Conservation (phyloP, 305 asterid species). For the Fraxinus xanthoxyloides region DNA sequence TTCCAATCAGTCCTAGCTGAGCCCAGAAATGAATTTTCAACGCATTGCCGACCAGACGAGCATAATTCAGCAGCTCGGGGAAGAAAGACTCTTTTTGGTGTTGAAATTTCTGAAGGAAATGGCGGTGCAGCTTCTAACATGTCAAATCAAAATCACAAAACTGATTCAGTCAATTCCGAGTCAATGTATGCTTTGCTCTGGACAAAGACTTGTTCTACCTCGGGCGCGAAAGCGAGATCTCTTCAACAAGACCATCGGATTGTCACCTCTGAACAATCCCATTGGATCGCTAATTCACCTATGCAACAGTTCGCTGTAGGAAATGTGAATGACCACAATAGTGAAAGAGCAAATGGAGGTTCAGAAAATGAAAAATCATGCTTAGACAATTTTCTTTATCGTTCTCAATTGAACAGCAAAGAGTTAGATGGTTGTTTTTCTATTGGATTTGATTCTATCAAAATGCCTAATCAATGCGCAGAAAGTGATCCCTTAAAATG, state of each 20-base stretch:
- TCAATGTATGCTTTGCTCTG: not conserved
- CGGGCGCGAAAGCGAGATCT: slow-evolving; percentile 6
- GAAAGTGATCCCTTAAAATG: slow-evolving; percentile 19
- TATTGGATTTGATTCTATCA: slow-evolving; percentile 10
- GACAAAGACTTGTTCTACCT: not conserved
- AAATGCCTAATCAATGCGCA: slow-evolving; percentile 12
- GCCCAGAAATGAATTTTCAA: slow-evolving; percentile 28
- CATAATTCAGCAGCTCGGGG: slow-evolving; percentile 33
- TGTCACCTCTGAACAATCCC: slow-evolving; percentile 17
- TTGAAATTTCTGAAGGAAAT: slow-evolving; percentile 52
- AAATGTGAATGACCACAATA: slow-evolving; percentile 17
- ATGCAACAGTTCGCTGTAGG: slow-evolving; percentile 23
- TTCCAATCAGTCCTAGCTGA: slow-evolving; percentile 32
- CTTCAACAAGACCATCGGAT: slow-evolving; percentile 10
- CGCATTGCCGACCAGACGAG: slow-evolving; percentile 19
- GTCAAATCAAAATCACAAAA: slow-evolving; percentile 6
- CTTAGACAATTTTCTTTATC: slow-evolving; percentile 15
- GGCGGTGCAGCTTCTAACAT: slow-evolving; percentile 21
- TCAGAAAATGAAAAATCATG: slow-evolving; percentile 14
- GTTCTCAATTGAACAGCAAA: slow-evolving; percentile 18
- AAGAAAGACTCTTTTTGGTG: slow-evolving; percentile 62
- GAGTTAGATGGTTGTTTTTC: slow-evolving; percentile 23
- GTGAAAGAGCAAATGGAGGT: slow-evolving; percentile 24
- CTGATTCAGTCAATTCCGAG: not conserved
- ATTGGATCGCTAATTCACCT: slow-evolving; percentile 27